Evolutionary conservation across 1,284 basidiomycete genomes (phyloP).

Genomic region (Kwoniella shivajii): DNA sequence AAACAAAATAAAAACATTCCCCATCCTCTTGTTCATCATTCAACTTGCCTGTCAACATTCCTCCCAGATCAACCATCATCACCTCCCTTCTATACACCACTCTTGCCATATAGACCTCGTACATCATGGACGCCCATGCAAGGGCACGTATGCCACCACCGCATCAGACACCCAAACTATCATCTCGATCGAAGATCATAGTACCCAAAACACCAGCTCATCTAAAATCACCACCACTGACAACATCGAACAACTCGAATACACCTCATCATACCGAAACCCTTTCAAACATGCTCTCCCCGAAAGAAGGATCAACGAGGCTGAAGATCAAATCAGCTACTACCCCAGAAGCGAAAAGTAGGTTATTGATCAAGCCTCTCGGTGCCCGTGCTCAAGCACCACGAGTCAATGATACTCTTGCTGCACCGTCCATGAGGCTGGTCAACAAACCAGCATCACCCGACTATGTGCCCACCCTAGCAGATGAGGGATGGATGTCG

Average conservation of each 20-base stretch:
- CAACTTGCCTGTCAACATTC: not conserved
- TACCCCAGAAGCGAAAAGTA: constrained; percentile 47
- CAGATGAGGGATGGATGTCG: constrained; percentile 21
- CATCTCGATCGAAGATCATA: constrained; percentile 19
- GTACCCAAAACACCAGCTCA: constrained; percentile 16
- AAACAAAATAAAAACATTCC: not conserved
- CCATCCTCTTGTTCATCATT: not conserved
- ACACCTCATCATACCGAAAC: constrained; percentile 11
- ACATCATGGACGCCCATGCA: constrained; percentile 16
- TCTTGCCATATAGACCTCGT: too few relatives aligned
- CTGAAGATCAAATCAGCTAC: constrained; percentile 47
- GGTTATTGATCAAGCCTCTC: constrained; percentile 34
- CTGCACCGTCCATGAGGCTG: constrained; percentile 13
- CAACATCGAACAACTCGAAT: constrained; percentile 31
- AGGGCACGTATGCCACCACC: constrained; percentile 6
- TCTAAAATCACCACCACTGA: constrained; percentile 31
- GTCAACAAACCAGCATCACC: constrained; percentile 9
- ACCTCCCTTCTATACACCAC: not conserved
- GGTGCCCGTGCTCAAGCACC: constrained; percentile 10
- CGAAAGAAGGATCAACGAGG: constrained; percentile 33
- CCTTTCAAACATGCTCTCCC: constrained; percentile 14
- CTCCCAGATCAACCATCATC: not conserved
- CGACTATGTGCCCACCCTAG: constrained; percentile 17
- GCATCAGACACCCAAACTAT: constrained; percentile 17
- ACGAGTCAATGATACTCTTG: not conserved